Percentiles rank a stretch among this genome's conserved stretches.
phyloP scores from a whole-genome alignment of 2,329 filamentous ascomycete species.

The Davidsoniella eucalypti region DNA sequence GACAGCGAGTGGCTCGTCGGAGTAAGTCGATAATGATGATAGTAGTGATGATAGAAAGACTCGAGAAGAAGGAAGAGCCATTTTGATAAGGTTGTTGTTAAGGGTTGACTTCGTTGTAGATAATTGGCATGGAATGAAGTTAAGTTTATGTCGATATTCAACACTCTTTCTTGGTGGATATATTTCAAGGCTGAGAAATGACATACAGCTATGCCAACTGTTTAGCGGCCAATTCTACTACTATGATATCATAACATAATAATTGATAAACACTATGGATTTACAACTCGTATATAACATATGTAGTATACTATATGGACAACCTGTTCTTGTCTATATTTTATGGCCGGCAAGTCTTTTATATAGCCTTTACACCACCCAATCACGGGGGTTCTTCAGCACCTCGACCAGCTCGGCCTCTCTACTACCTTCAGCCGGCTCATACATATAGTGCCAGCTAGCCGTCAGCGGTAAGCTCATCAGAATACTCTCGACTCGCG shows the following conservation, averaged over 20 bases:
- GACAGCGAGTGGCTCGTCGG: neutral
- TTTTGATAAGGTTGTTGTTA: slow-evolving; percentile 18
- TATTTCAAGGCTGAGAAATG: no score
- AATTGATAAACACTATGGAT: neutral
- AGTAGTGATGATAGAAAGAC: slow-evolving; percentile 6
- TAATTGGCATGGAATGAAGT: no score
- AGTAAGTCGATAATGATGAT: neutral
- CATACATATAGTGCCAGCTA: slow-evolving; percentile 91
- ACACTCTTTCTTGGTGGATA: no score
- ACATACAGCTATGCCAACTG: no score
- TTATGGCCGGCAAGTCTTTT: neutral
- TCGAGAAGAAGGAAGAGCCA: slow-evolving; percentile 7
- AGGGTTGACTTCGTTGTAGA: no score
- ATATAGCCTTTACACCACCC: slow-evolving; percentile 32
- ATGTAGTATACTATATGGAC: neutral
- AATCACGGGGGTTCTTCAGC: slow-evolving; percentile 46
- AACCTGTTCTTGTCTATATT: neutral
- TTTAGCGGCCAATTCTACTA: no score
- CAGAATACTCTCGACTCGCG: slow-evolving; percentile 86
- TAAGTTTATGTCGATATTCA: no score
- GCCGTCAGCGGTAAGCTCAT: slow-evolving; percentile 94
- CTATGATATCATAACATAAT: neutral
- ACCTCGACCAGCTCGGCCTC: slow-evolving; percentile 72
- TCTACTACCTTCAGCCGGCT: slow-evolving; percentile 54
- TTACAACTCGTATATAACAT: no score